Base-by-base conservation (phyloP, 768 basidiomycete species). In the Pleurotus ostreatus region DNA sequence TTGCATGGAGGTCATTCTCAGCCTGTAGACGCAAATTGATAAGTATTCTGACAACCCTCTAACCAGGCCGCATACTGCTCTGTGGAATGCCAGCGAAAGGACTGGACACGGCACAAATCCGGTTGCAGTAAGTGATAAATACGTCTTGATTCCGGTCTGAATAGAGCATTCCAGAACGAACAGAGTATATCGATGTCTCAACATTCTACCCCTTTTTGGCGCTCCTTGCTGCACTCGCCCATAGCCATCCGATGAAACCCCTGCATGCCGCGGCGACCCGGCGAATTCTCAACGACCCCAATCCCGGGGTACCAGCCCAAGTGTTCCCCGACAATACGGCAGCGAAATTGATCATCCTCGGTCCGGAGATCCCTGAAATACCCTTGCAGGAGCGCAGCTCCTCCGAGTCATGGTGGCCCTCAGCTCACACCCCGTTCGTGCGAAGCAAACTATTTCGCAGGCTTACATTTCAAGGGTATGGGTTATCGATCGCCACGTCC, bases 341-440 rank as follows among this genome's bases (percentile, higher is more conserved):
- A 3, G 65, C 69, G 2, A 66, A 63, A 15, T 60, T 71, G 2
- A 56, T 74, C 26, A 44, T 70, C 12, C 60, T 73, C 4, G 71
- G 71, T 8, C 62, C 71, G 18, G 15, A 53, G n/a, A 58, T 65
- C 2, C n/a, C 53, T 5, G 40, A 46, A 4, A 13, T 51, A 4
- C 56, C 57, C 1, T 18, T 52, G 5, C 18, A 3, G 8, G 16
- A 25, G 12, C n/a, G 46, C 0, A 11, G 30, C 2, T 57, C 55
- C 11, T 57, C 59, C 0, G 16, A 37, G 4, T 55, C 61, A 11
- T 78, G 74, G 75, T 76, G 71, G 69, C 73, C 73, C 0, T 55
- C 54, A 5, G 72, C 69, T n/a, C 13, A 52, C 5, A 59, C 63
- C 3, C 47, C 61, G 9, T 60, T 60, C 11, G 64, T 70, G 5